Conservation (phyloP, 805 yeast genomes). For the Cyberlindnera misumaiensis region DNA sequence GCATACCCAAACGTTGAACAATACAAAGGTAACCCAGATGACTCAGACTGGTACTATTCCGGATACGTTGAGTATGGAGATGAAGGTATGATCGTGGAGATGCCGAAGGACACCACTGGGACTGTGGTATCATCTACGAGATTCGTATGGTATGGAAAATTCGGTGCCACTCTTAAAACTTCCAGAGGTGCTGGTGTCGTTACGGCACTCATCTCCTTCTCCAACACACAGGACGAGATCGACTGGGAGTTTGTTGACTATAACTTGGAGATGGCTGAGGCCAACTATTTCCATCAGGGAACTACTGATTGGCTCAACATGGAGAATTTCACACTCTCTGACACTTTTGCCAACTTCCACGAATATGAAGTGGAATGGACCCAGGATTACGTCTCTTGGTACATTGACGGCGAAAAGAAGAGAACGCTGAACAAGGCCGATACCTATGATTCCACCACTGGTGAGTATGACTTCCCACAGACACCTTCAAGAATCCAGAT, state of each 20-base stretch:
- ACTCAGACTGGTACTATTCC: constrained; percentile 57
- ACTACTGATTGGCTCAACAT: constrained; percentile 58
- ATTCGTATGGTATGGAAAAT: constrained; percentile 85
- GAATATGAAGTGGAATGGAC: constrained; percentile 76
- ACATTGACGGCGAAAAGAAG: constrained; percentile 56
- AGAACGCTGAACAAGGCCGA: constrained; percentile 59
- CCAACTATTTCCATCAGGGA: constrained; percentile 80
- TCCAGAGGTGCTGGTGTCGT: constrained; percentile 80
- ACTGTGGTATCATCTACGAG: constrained; percentile 74
- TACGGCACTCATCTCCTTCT: constrained; percentile 72
- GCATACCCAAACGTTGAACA: constrained; percentile 18
- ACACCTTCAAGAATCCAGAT: constrained; percentile 70
- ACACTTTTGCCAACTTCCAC: constrained; percentile 67
- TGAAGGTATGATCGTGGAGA: constrained; percentile 59
- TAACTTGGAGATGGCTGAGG: constrained; percentile 58
- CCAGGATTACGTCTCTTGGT: constrained; percentile 66
- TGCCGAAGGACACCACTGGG: constrained; percentile 73
- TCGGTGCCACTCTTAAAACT: constrained; percentile 61
- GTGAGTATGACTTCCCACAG: constrained; percentile 56
- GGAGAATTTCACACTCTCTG: constrained; percentile 30
- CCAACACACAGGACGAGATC: constrained; percentile 85
- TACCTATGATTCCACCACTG: constrained; percentile 60
- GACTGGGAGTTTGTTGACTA: constrained; percentile 84
- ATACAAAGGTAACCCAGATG: constrained; percentile 63
- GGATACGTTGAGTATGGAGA: constrained; percentile 52